Conservation (phyloP, 2,329 filamentous ascomycete species). For the Neobulgaria alba region DNA sequence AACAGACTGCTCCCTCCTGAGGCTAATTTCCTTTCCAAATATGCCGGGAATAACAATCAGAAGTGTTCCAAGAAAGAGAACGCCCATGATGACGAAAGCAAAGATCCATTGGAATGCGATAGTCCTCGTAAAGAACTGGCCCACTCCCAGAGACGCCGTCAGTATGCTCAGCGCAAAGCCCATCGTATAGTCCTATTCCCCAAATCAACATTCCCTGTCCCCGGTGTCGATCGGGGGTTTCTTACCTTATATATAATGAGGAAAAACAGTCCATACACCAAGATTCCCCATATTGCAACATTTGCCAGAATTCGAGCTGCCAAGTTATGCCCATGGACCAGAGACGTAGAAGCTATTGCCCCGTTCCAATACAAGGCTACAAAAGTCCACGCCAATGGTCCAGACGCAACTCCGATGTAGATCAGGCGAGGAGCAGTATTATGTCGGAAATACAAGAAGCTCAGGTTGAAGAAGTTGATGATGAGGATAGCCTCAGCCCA, state of each 20-base stretch:
- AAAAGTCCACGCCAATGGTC: slow-evolving; percentile 78
- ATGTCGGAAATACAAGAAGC: slow-evolving; percentile 73
- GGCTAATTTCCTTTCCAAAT: slow-evolving; percentile 47
- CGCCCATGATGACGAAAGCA: slow-evolving; percentile 71
- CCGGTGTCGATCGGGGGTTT: no score
- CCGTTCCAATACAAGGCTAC: slow-evolving; percentile 85
- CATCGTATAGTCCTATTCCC: slow-evolving; percentile 55
- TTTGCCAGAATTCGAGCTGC: slow-evolving; percentile 76
- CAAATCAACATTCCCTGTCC: slow-evolving; percentile 16
- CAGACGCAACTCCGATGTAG: slow-evolving; percentile 66
- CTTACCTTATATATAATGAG: slow-evolving; percentile 61
- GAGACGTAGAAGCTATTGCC: slow-evolving; percentile 70
- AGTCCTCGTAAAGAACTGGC: slow-evolving; percentile 64
- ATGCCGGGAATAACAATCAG: slow-evolving; percentile 56
- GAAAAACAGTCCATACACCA: slow-evolving; percentile 71
- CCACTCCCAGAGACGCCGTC: slow-evolving; percentile 64
- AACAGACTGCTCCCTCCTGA: slow-evolving; percentile 35
- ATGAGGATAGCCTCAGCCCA: slow-evolving; percentile 68
- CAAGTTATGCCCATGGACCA: slow-evolving; percentile 58
- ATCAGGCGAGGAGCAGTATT: slow-evolving; percentile 63
- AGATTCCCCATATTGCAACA: slow-evolving; percentile 77
- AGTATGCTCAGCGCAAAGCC: slow-evolving; percentile 72
- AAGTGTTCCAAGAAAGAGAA: slow-evolving; percentile 63
- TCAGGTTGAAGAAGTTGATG: slow-evolving; percentile 76
- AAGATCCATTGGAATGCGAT: slow-evolving; percentile 90